These are phyloP conservation scores for Petrea volubilis DNA, from an alignment of 257 asterid species.

Conservation along the genomic window DNA sequence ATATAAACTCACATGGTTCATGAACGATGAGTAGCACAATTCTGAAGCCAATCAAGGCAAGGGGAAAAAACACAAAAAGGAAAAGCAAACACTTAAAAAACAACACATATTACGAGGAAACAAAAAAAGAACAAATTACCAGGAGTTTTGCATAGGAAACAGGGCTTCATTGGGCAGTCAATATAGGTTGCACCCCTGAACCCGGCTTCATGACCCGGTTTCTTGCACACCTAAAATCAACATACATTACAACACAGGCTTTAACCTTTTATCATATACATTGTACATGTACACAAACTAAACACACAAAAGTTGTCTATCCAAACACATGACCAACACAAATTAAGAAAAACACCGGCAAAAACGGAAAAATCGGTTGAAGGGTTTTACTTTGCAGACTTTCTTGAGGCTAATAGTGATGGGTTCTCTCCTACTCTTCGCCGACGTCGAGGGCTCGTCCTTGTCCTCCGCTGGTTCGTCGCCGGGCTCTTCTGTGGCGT, in stretches of 20 bases:
- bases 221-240: conserved; percentile 92
- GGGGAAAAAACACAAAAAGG: background rate
- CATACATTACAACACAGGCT: background rate
- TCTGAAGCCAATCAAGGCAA: background rate
- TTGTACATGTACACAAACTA: background rate
- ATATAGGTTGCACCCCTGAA: conserved; percentile 93
- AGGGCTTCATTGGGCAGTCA: conserved; percentile 99
- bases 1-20: background rate
- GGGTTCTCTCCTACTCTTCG: conserved; percentile 47
- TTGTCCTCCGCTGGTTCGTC: conserved; percentile 29
- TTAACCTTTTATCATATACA: conserved; percentile 18
- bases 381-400: conserved; percentile 75
- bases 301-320: background rate
- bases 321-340: background rate
- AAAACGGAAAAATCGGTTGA: background rate
- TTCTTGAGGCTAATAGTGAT: conserved; percentile 79
- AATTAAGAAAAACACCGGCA: background rate
- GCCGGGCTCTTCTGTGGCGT: conserved; percentile 36
- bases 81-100: conserved; percentile 18
- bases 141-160: conserved; percentile 96
- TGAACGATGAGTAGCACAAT: background rate
- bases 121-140: conserved; percentile 45
- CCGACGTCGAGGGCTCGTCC: conserved; percentile 35
- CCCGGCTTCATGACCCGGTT: conserved; percentile 96
- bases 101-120: too few relatives aligned